Conservation (phyloP, 169 alveolate species). For the Plasmodium blacklocki region DNA sequence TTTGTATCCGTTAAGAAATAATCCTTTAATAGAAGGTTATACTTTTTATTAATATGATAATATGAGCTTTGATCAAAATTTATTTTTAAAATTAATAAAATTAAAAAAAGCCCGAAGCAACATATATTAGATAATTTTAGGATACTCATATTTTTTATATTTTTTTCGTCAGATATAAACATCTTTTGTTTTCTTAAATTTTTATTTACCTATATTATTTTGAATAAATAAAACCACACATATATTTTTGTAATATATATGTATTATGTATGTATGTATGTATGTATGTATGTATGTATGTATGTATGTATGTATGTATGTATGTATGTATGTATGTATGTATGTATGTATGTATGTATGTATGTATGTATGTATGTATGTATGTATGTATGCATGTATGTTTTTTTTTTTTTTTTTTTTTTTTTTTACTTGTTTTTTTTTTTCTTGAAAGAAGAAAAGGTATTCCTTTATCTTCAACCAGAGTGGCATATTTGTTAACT, state of each 20-base stretch:
- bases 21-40: constrained; percentile 1
- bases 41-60: constrained; percentile 18
- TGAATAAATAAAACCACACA: not conserved
- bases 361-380: not conserved
- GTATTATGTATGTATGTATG: not conserved
- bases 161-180: constrained; percentile 13
- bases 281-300: not conserved
- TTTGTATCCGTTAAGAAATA: constrained; percentile 15
- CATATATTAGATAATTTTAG: constrained; percentile 14
- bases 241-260: not conserved
- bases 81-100: constrained; percentile 37
- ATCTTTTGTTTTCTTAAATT: not conserved
- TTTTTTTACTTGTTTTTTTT: constrained; percentile 1
- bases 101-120: constrained; percentile 27
- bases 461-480: constrained; percentile 15
- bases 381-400: not conserved
- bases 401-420: not conserved
- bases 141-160: constrained; percentile 1
- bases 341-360: not conserved
- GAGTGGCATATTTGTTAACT: not conserved
- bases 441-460: constrained; percentile 13
- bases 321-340: not conserved
- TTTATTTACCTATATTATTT: not conserved
- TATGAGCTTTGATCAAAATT: constrained; percentile 11
- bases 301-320: not conserved